Evolutionary conservation across 1,139 yeast species (phyloP).

Genomic region (Sugiyamaella xylanicola): DNA sequence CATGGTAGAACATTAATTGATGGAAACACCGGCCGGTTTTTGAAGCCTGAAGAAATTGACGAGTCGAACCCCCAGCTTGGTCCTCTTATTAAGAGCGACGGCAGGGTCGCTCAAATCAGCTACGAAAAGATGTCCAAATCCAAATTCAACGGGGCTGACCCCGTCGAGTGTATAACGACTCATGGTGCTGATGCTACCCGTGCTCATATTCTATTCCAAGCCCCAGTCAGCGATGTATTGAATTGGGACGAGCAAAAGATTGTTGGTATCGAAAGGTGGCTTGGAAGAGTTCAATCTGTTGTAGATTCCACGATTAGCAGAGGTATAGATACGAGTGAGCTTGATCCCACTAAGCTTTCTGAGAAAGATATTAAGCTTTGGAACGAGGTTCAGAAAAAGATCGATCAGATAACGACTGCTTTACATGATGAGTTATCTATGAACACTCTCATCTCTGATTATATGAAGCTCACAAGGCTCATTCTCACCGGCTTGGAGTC

Average conservation of each 20-base stretch:
- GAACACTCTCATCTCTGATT: slow-evolving; percentile 85
- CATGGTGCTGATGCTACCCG: slow-evolving; percentile 96
- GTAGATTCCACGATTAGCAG: slow-evolving; percentile 24
- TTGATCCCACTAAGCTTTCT: slow-evolving; percentile 35
- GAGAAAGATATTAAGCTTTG: slow-evolving; percentile 57
- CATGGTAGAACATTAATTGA: slow-evolving; percentile 83
- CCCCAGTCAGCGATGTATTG: slow-evolving; percentile 79
- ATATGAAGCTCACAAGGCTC: slow-evolving; percentile 77
- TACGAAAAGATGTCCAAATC: slow-evolving; percentile 97
- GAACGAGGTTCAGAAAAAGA: slow-evolving; percentile 56
- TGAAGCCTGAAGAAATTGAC: slow-evolving; percentile 75
- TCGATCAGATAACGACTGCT: slow-evolving; percentile 58
- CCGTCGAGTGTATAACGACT: slow-evolving; percentile 67
- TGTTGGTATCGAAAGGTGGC: slow-evolving; percentile 86
- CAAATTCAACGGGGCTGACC: slow-evolving; percentile 92
- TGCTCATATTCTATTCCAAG: slow-evolving; percentile 92
- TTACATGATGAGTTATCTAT: slow-evolving; percentile 62
- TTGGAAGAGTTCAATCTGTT: slow-evolving; percentile 55
- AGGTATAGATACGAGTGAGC: background rate
- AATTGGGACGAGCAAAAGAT: slow-evolving; percentile 91
- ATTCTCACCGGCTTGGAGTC: slow-evolving; percentile 38
- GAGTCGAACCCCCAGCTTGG: slow-evolving; percentile 40
- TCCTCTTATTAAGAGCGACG: slow-evolving; percentile 55
- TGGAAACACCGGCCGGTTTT: slow-evolving; percentile 69
- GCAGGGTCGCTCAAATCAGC: slow-evolving; percentile 55